Evolutionary conservation across 1,284 basidiomycete genomes (phyloP).

Genomic region (Apiotrichum sp.): DNA sequence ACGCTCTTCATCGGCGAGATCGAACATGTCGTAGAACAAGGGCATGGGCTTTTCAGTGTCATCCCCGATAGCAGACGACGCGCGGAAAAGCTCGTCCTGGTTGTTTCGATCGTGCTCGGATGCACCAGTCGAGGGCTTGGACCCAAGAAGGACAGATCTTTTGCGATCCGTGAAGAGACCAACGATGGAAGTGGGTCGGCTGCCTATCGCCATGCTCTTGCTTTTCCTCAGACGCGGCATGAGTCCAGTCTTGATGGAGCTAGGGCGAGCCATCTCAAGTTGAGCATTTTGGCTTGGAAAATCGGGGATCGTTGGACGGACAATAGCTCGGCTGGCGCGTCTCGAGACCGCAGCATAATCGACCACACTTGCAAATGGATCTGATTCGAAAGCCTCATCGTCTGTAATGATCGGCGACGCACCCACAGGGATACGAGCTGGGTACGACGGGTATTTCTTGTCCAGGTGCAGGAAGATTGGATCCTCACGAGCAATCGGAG

Average conservation of each 20-base stretch:
- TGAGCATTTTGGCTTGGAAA: background rate
- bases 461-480: background rate
- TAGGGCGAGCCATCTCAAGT: too few relatives aligned
- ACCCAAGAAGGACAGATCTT: background rate
- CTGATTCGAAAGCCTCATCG: slow-evolving; percentile 8
- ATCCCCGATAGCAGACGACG: background rate
- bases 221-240: slow-evolving; percentile 14
- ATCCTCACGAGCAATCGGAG: background rate
- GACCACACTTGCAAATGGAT: slow-evolving; percentile 37
- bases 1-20: slow-evolving; percentile 1
- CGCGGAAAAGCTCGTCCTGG: background rate
- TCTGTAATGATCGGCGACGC: background rate
- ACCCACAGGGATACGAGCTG: background rate
- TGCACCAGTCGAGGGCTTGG: background rate
- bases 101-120: background rate
- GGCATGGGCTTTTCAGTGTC: slow-evolving; percentile 4
- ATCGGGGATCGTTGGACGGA: slow-evolving; percentile 4
- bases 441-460: slow-evolving; percentile 4
- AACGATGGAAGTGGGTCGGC: slow-evolving; percentile 1
- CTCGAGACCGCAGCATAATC: slow-evolving; percentile 9
- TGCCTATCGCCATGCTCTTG: slow-evolving; percentile 7
- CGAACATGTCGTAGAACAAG: slow-evolving; percentile 17
- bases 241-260: slow-evolving; percentile 3
- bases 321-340: background rate
- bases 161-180: slow-evolving; percentile 2